Base-by-base conservation (phyloP, 441 rosid genomes). In the Macaranga tanarius region DNA sequence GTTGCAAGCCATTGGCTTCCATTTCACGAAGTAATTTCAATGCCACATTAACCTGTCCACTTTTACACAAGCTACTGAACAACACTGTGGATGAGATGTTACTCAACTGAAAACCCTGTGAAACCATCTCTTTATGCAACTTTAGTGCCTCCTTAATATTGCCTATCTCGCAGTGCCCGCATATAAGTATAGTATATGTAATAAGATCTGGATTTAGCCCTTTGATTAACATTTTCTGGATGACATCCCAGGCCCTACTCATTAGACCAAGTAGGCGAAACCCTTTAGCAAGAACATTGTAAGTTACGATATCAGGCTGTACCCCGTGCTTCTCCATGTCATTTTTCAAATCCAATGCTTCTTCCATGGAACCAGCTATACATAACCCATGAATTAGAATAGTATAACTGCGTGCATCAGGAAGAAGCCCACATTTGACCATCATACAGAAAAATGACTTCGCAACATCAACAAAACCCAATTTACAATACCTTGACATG, bases 321-420 rank as follows among this genome's bases (percentile, higher is more conserved):
- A 90, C 70, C 59, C 90, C 93, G 44, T 85, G 85, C 77, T 77
- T 81, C 73, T 79, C 86, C 97, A 92, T 90, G 45, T 85, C 84
- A 82, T 57, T 69, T 38, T 84, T 77, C 38, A 87, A 79, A 45
- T 85, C 83, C 62, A 87, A 64, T 48, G 96, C 96, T 84, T 92
- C 97, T 70, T 80, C 87, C 73, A 88, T 79, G 52, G 92, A 85
- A 63, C 95, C 93, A 76, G 88, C 88, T 34, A 80, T 63, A 75
- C 89, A 89, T 65, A 88, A 84, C 16, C 95, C 95, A 61, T 88
- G 89, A 73, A 92, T 83, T 70, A 92, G 92, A 76, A 89, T 92
- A 83, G 90, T 92, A 75, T 88, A 90, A 73, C 91, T 88, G 79
- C 85, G 85, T 59, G 75, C 78, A 82, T 88, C 88, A 44, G 96